Evolutionary conservation across 164 flowering plant species (phyloP).

Genomic region (grape (Vitis vinifera)): DNA sequence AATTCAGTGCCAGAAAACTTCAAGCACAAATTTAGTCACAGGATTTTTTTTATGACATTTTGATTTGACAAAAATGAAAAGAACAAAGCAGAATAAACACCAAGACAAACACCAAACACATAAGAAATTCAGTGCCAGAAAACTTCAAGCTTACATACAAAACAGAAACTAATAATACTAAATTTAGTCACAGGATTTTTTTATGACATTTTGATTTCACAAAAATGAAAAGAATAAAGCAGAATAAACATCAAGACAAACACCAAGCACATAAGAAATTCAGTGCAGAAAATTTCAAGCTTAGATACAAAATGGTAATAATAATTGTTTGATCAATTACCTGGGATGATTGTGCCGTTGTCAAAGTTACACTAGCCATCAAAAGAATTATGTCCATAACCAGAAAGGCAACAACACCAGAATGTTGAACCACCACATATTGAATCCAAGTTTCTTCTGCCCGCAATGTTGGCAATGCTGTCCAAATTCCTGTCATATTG

Average conservation of each 20-base stretch:
- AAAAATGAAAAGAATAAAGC: no score
- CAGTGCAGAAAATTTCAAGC: not conserved
- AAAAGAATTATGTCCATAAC: constrained; percentile 54
- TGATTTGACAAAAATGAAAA: no score
- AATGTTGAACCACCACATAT: constrained; percentile 51
- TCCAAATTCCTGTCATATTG: constrained; percentile 69
- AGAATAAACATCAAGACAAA: no score
- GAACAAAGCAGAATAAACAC: no score
- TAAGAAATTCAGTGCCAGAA: not conserved
- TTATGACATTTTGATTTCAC: no score
- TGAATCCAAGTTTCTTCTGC: constrained; percentile 56
- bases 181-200: no score
- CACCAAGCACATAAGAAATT: no score
- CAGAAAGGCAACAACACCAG: constrained; percentile 65
- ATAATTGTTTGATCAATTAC: constrained; percentile 29
- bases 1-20: not conserved
- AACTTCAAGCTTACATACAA: not conserved
- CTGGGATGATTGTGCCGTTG: constrained; percentile 65
- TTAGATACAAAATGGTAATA: not conserved
- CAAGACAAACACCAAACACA: no score
- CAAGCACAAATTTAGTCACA: not conserved
- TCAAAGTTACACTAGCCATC: constrained; percentile 43
- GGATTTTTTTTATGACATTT: no score
- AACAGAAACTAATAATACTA: not conserved
- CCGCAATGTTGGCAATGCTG: constrained; percentile 30